Evolutionary conservation across 495 filamentous ascomycete species (phyloP).

Genomic region (Penicillium goetzii): DNA sequence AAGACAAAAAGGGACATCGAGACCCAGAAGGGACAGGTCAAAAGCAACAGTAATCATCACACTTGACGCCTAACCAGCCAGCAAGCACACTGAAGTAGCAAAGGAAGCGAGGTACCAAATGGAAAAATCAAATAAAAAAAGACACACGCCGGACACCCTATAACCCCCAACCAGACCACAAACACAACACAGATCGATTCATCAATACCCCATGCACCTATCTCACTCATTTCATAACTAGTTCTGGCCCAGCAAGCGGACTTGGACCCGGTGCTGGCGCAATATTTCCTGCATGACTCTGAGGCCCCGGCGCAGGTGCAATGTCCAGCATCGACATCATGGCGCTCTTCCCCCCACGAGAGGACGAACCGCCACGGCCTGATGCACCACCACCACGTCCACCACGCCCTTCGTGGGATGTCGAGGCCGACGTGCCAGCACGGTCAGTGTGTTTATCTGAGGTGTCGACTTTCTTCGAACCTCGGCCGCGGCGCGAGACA

Average conservation of each 20-base stretch:
- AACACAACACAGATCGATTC: neutral
- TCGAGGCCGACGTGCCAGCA: conserved; percentile 22
- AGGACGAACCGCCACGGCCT: conserved; percentile 39
- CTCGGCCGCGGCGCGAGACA: conserved; percentile 77
- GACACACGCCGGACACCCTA: neutral
- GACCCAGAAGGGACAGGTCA: neutral
- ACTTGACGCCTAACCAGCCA: neutral
- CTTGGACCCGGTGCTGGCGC: conserved; percentile 33
- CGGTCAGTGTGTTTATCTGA: conserved; percentile 57
- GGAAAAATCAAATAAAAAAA: neutral
- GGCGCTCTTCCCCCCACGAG: conserved; percentile 36
- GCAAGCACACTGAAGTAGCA: neutral
- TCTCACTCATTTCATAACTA: conserved; percentile 33
- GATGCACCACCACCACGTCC: conserved; percentile 36
- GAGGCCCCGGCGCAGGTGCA: conserved; percentile 24
- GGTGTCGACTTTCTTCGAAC: conserved; percentile 72
- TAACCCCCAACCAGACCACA: neutral
- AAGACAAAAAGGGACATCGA: neutral
- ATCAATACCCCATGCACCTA: neutral
- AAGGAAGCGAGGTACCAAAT: neutral
- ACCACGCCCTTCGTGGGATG: conserved; percentile 32
- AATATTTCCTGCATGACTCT: conserved; percentile 28
- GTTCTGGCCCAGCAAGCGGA: conserved; percentile 35
- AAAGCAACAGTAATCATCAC: neutral
- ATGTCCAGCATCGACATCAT: conserved; percentile 34